These are phyloP conservation scores for Verbascum thapsus DNA, from an alignment of 257 asterid species.

Conservation along the genomic window DNA sequence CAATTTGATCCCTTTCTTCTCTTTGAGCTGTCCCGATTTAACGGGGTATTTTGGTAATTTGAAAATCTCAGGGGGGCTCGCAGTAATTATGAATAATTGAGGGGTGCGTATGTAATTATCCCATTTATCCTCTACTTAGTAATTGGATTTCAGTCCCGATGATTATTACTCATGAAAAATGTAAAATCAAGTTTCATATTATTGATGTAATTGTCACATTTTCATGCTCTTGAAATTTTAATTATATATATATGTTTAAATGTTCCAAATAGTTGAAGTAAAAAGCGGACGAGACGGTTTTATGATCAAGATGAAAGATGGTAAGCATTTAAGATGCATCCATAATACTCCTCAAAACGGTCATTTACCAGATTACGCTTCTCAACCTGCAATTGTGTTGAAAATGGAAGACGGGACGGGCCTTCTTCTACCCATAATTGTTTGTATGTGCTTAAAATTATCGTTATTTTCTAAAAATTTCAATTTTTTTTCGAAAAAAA, in stretches of 20 bases:
- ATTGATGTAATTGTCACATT: no score
- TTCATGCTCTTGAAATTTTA: no score
- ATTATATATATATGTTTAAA: not conserved
- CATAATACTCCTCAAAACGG: conserved; percentile 81
- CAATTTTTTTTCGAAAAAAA: not conserved
- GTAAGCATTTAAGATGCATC: conserved; percentile 73
- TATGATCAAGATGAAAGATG: conserved; percentile 96
- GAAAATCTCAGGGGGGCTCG: no score
- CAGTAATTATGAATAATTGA: no score
- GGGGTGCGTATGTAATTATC: no score
- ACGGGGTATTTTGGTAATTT: no score
- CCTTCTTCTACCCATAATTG: conserved; percentile 89
- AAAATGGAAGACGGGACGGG: conserved; percentile 98
- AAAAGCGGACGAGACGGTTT: conserved; percentile 93
- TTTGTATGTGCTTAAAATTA: conserved; percentile 54
- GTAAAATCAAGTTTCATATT: no score
- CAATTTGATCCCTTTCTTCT: no score
- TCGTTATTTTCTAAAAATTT: conserved; percentile 20
- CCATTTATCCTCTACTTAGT: no score
- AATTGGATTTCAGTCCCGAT: no score
- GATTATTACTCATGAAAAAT: no score
- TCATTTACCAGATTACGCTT: conserved; percentile 76
- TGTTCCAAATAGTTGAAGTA: conserved; percentile 73
- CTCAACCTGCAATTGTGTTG: conserved; percentile 95
- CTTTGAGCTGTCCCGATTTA: no score